Percentiles rank a stretch among this genome's conserved stretches.
Evolutionary conservation across 768 basidiomycete genomes (phyloP).

Genomic region (Peribolospora kevripleyi): DNA sequence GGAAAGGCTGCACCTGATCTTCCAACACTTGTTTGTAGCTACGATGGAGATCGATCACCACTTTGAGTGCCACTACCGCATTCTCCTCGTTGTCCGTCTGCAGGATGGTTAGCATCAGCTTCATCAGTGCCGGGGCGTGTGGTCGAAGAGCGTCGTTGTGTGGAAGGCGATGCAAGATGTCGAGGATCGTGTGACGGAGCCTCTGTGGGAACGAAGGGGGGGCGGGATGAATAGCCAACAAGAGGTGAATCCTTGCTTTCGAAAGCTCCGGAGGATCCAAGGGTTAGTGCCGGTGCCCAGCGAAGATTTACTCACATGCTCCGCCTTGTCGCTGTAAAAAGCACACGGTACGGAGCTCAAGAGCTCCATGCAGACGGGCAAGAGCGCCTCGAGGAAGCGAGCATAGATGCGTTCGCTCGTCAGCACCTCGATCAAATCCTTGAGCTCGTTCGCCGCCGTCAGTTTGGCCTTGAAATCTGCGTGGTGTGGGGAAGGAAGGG

Average conservation of each 20-base stretch:
- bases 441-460: slow-evolving; percentile 12
- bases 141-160: slow-evolving; percentile 50
- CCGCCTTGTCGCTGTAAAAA: slow-evolving; percentile 7
- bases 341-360: slow-evolving; percentile 10
- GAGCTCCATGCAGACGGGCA: slow-evolving; percentile 12
- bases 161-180: slow-evolving; percentile 71
- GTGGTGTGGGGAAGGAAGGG: too few species aligned
- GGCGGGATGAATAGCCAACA: not conserved
- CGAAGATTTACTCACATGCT: slow-evolving; percentile 8
- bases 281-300: not conserved
- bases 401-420: slow-evolving; percentile 12
- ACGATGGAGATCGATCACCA: slow-evolving; percentile 65
- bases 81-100: slow-evolving; percentile 90
- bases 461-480: slow-evolving; percentile 9
- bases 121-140: slow-evolving; percentile 41
- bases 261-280: not conserved
- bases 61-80: slow-evolving; percentile 69
- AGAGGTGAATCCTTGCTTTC: not conserved
- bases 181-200: slow-evolving; percentile 64
- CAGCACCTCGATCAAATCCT: slow-evolving; percentile 14
- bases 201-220: slow-evolving; percentile 24
- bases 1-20: slow-evolving; percentile 50
- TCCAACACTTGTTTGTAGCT: slow-evolving; percentile 47
- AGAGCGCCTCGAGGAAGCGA: slow-evolving; percentile 10
- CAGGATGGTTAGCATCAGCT: slow-evolving; percentile 58